Evolutionary conservation across 2,329 filamentous ascomycete species (phyloP), one percentile per base, ranked within the genome.

Genomic region (Penicillium sp.): DNA sequence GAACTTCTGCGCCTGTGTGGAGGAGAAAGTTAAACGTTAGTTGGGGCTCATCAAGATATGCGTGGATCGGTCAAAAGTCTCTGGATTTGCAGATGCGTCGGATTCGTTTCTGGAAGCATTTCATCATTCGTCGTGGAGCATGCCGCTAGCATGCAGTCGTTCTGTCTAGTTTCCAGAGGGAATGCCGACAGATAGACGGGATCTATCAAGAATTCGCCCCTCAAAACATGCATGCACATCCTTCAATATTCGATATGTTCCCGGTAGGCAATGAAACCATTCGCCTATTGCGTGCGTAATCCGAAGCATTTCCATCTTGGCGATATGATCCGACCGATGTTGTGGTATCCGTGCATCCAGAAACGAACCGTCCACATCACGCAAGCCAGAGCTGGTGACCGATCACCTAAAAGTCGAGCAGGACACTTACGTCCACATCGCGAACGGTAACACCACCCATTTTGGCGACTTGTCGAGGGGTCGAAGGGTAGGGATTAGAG

Each of bases 391-490:
- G 52, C 55, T 49, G 45, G 44, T 49, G 44, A 49, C 46, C 45
- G 48, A 53, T 46, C 49, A 53, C 37, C 45, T 39, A 44, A 41
- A 51, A 57, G 45, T 57, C 56, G 53, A 53, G 43, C 48, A 57
- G 53, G 58, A 63, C 52, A 72, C 74, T 68, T 75, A 79, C 77
- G 69, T 80, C 78, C 71, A 83, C 80, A 77, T 83, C 80, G 71
- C 79, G 79, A 74, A 83, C 81, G 67, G 75, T 77, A 71, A 83
- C 80, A 72, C 81, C 80, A 73, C 77, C 77, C 81, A 83, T 83
- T 70, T 73, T 82, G 74, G 75, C 76, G 74, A 67, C 63, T 66
- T 64, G 54, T 61, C 53, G 58, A 61, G 60, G 60, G 62, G 60
- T 60, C 59, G 59, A 61, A 60, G 58, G 48, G 48, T 51, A 64